Conservation (phyloP, 768 basidiomycete species). For the Calocybe indica region DNA sequence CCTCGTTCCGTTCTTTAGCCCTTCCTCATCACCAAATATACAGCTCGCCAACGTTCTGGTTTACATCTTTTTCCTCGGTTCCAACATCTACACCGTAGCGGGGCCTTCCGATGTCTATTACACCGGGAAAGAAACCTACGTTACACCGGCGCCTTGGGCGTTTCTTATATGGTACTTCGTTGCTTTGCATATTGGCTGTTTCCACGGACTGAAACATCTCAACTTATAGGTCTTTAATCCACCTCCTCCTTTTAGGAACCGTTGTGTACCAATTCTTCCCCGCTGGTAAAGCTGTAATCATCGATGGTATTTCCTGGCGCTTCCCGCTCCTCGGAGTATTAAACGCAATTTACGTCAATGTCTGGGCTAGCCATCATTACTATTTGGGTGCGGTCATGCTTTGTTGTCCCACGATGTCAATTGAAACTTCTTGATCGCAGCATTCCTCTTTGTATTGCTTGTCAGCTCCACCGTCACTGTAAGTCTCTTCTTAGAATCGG, state of each 20-base stretch:
- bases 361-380: conserved; percentile 79
- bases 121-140: conserved; percentile 78
- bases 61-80: conserved; percentile 84
- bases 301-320: conserved; percentile 89
- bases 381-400: conserved; percentile 37
- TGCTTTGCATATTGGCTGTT: conserved; percentile 8
- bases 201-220: conserved; percentile 8
- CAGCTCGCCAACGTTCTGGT: conserved; percentile 77
- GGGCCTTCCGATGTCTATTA: conserved; percentile 68
- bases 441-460: conserved; percentile 84
- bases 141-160: conserved; percentile 92
- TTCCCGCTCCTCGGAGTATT: conserved; percentile 84
- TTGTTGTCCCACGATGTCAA: background rate
- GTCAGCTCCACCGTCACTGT: conserved; percentile 68
- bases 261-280: conserved; percentile 88
- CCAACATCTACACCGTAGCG: conserved; percentile 83
- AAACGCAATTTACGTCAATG: conserved; percentile 84
- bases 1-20: background rate
- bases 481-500: conserved; percentile 8
- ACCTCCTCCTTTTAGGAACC: conserved; percentile 85
- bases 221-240: conserved; percentile 69
- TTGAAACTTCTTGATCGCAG: conserved; percentile 26
- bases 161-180: conserved; percentile 89
- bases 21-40: background rate
- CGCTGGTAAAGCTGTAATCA: conserved; percentile 65